A percentile compares a stretch with the other conserved stretches of the same genome.
phyloP scores from a whole-genome alignment of 331 rosid genomes.

The Erythrophleum ivorense region DNA sequence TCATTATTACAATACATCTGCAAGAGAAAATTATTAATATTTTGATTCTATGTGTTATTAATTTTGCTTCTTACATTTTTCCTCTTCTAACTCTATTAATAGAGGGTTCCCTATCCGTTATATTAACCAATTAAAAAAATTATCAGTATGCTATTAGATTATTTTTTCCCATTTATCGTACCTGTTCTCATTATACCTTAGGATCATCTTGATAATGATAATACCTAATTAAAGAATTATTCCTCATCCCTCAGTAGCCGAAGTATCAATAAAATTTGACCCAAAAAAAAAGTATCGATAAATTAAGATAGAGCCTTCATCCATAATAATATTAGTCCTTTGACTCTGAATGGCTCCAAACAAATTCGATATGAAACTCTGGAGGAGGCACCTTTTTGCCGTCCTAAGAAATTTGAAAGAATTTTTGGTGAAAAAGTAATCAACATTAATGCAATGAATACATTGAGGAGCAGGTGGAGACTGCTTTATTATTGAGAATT shows the following conservation, averaged over 20 bases:
- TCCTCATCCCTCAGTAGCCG: background rate
- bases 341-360: background rate
- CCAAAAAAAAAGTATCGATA: background rate
- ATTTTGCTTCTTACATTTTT: no score
- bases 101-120: no score
- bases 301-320: background rate
- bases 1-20: no score
- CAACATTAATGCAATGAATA: conserved; percentile 29
- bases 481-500: conserved; percentile 21
- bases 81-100: no score
- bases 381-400: background rate
- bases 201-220: background rate
- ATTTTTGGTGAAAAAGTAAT: conserved; percentile 46
- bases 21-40: no score
- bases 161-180: no score
- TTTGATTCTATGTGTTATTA: no score
- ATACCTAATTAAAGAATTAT: background rate
- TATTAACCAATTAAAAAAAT: no score
- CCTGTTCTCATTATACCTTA: no score
- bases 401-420: conserved; percentile 12
- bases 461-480: conserved; percentile 45
- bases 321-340: background rate
- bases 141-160: no score
- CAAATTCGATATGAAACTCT: background rate
- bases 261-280: background rate